Evolutionary conservation across 768 basidiomycete species (phyloP).

Genomic region (Termitomyces sp.): DNA sequence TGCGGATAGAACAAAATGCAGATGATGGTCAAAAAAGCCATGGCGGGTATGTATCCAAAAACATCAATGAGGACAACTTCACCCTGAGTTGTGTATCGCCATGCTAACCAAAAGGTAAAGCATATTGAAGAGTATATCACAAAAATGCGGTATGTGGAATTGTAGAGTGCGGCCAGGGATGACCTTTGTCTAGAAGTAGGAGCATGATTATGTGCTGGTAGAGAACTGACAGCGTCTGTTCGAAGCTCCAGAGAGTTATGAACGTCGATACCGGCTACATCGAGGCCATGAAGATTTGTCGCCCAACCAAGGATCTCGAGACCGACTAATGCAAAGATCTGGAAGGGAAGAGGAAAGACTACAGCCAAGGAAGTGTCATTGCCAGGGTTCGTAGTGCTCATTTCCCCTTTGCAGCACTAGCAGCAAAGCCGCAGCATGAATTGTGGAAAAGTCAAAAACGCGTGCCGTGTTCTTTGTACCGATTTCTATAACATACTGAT

Average conservation of each 20-base stretch:
- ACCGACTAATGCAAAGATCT: slow-evolving; percentile 76
- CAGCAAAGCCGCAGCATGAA: slow-evolving; percentile 7
- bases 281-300: slow-evolving; percentile 83
- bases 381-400: slow-evolving; percentile 17
- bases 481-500: not conserved
- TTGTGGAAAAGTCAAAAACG: slow-evolving; percentile 5
- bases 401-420: slow-evolving; percentile 9
- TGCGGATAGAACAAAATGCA: slow-evolving; percentile 63
- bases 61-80: slow-evolving; percentile 59
- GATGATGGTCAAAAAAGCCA: slow-evolving; percentile 56
- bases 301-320: slow-evolving; percentile 89
- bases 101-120: slow-evolving; percentile 64
- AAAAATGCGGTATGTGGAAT: slow-evolving; percentile 65
- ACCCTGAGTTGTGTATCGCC: slow-evolving; percentile 53
- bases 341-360: slow-evolving; percentile 86
- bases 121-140: slow-evolving; percentile 56
- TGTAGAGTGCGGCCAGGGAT: slow-evolving; percentile 44
- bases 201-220: slow-evolving; percentile 19
- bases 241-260: slow-evolving; percentile 65
- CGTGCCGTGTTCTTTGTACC: slow-evolving; percentile 8
- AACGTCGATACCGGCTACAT: slow-evolving; percentile 69
- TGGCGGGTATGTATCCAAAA: slow-evolving; percentile 71
- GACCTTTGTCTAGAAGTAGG: slow-evolving; percentile 26
- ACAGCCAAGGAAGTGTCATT: slow-evolving; percentile 45
- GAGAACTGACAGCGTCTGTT: slow-evolving; percentile 24